A percentile compares a stretch with the other conserved stretches of the same genome.
Evolutionary conservation across 2,329 filamentous ascomycete species (phyloP).

Genomic region (Akanthomyces dipterigenus): DNA sequence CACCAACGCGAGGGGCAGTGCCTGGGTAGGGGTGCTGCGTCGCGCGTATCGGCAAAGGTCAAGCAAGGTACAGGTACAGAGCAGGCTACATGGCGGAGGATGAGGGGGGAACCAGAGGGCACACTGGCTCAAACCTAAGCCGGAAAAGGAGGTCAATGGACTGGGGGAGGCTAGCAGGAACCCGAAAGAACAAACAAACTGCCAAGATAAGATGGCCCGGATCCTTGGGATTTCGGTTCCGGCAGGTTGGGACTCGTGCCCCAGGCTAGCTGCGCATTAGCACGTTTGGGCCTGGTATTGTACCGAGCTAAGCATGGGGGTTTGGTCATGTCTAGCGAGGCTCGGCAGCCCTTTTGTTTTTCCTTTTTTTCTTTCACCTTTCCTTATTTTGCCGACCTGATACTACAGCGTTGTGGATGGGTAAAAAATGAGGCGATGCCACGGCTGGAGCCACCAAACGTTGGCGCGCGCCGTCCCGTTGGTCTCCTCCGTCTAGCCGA

Average conservation of each 20-base stretch:
- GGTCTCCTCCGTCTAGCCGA: not conserved
- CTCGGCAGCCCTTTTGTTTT: not conserved
- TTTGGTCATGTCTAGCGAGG: not conserved
- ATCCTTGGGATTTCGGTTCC: constrained; percentile 3
- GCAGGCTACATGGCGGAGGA: not conserved
- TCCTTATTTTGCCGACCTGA: not conserved
- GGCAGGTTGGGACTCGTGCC: not conserved
- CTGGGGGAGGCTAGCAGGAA: too few relatives aligned
- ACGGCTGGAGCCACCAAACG: not conserved
- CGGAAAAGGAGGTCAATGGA: not conserved
- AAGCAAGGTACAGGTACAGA: too few relatives aligned
- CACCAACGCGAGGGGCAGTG: not conserved
- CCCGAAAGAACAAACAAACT: not conserved
- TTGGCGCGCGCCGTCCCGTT: not conserved
- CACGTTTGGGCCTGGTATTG: not conserved
- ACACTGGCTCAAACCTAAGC: not conserved
- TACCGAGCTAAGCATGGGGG: constrained; percentile 1
- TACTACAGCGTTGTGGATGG: not conserved
- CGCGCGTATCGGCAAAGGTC: not conserved
- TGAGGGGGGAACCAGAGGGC: not conserved
- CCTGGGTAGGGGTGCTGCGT: not conserved
- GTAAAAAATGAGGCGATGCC: too few relatives aligned
- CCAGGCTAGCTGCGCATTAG: constrained; percentile 2
- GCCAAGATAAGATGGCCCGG: not conserved
- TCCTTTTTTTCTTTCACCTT: not conserved